Conservation (phyloP, 768 basidiomycete genomes). For the Cystobasidium tubakii region DNA sequence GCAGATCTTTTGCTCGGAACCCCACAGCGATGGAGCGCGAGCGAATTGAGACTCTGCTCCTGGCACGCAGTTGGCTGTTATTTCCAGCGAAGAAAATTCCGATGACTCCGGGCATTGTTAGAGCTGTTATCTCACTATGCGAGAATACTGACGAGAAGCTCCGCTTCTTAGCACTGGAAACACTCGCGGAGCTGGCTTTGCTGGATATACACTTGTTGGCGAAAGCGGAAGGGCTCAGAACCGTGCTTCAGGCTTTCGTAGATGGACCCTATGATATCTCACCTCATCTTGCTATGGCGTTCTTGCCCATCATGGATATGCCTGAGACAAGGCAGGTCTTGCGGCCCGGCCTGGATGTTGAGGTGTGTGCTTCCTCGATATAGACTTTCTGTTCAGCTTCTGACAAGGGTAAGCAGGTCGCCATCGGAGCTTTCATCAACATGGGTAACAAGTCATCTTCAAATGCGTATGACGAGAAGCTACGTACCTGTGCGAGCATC, state of each 20-base stretch:
- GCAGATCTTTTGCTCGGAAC: slow-evolving; percentile 62
- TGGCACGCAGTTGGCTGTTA: slow-evolving; percentile 60
- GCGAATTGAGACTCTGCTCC: slow-evolving; percentile 85
- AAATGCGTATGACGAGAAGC: slow-evolving; percentile 63
- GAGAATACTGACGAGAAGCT: slow-evolving; percentile 90
- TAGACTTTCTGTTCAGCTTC: neutral
- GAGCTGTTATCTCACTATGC: slow-evolving; percentile 84
- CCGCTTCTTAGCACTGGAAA: slow-evolving; percentile 72
- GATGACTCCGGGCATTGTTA: slow-evolving; percentile 65
- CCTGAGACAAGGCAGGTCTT: slow-evolving; percentile 74
- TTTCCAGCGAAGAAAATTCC: slow-evolving; percentile 47
- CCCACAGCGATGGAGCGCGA: slow-evolving; percentile 67
- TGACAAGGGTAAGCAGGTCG: slow-evolving; percentile 56
- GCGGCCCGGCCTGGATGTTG: slow-evolving; percentile 75
- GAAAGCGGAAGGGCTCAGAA: slow-evolving; percentile 73
- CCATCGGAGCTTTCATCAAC: slow-evolving; percentile 81
- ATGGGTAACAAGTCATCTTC: slow-evolving; percentile 74
- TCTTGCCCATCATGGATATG: slow-evolving; percentile 76
- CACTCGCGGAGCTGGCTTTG: slow-evolving; percentile 81
- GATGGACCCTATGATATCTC: slow-evolving; percentile 62
- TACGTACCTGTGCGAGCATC: slow-evolving; percentile 70
- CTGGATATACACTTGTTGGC: slow-evolving; percentile 72
- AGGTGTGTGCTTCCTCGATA: slow-evolving; percentile 54
- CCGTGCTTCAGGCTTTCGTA: slow-evolving; percentile 76
- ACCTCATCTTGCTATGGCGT: slow-evolving; percentile 66